phyloP scores from a whole-genome alignment of 768 basidiomycete species.

The Suillus lakei region DNA sequence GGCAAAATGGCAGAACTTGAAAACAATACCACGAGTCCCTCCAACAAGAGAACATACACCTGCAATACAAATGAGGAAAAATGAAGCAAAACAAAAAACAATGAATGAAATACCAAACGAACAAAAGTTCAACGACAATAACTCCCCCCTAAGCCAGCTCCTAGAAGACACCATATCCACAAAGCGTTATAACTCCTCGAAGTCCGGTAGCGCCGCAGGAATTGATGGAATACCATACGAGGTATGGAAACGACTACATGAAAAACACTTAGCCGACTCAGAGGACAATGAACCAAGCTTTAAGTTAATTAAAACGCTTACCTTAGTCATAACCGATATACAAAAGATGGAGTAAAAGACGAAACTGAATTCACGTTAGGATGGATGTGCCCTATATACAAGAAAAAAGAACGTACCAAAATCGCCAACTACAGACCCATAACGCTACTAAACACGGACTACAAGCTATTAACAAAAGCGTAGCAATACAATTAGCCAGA shows the following conservation, averaged over 20 bases:
- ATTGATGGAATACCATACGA: slow-evolving; percentile 37
- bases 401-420: slow-evolving; percentile 38
- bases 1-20: too few species aligned
- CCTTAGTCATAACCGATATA: too few species aligned
- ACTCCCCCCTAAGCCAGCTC: not conserved
- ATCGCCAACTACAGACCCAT: slow-evolving; percentile 45
- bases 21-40: too few species aligned
- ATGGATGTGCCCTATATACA: slow-evolving; percentile 44
- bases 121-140: too few species aligned
- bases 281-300: slow-evolving; percentile 17
- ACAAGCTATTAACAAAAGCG: slow-evolving; percentile 35
- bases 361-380: slow-evolving; percentile 32
- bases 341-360: slow-evolving; percentile 23
- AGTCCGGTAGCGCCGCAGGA: slow-evolving; percentile 27
- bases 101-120: too few species aligned
- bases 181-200: slow-evolving; percentile 18
- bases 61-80: too few species aligned
- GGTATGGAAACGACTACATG: slow-evolving; percentile 24
- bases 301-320: slow-evolving; percentile 14
- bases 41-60: too few species aligned
- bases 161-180: slow-evolving; percentile 21
- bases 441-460: slow-evolving; percentile 40
- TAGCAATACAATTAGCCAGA: slow-evolving; percentile 25
- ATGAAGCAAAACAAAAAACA: too few species aligned
- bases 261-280: not conserved